Evolutionary conservation across 1,284 basidiomycete species (phyloP), one percentile per base, ranked within the genome.

Genomic region (Limonomyces culmigenus): DNA sequence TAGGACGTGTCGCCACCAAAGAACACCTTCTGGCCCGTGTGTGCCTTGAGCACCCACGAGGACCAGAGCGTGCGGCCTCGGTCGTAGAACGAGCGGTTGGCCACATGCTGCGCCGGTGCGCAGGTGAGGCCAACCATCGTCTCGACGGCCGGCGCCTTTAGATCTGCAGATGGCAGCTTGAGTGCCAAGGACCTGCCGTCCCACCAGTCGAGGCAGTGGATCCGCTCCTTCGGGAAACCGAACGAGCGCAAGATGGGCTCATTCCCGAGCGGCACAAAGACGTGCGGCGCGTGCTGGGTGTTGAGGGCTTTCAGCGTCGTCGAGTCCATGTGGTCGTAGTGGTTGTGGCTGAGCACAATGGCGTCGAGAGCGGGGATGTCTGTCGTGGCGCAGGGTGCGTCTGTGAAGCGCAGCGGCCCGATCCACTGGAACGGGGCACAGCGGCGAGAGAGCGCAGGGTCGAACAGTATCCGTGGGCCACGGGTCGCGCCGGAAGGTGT

Each of bases 1-100:
- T 74, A 71, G 13, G 69, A 76, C 1, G 76, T 84, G 50, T 83
- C 78, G 8, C 80, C 79, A 3, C 57, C 73, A 46, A 81, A 81
- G 54, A 65, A 84, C 27, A 74, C 56, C 46, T 67, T 65, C 32
- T 53, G 52, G 27, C 17, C 38, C 15, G 42, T 42, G 12, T 56
- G 49, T 36, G 62, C 56, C 41, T 70, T 60, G 19, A 76, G 48
- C 30, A 59, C 65, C 72, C 73, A 76, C 23, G 65, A 65, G 0
- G 64, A 60, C 75, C 74, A 79, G 2, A 79, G 59, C 0, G 65
- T 60, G 36, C 59, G 56, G 48, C 63, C 70, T 32, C 56, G 51
- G 47, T 78, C 74, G 34, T 55, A 58, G 1, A 59, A 33, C 0
- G 51, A 50, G 30, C 74, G 60, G 3, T 62, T 65, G 5, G 61